These are phyloP conservation scores for Medicago ruthenica DNA, from an alignment of 306 rosid genomes.

Conservation along the genomic window DNA sequence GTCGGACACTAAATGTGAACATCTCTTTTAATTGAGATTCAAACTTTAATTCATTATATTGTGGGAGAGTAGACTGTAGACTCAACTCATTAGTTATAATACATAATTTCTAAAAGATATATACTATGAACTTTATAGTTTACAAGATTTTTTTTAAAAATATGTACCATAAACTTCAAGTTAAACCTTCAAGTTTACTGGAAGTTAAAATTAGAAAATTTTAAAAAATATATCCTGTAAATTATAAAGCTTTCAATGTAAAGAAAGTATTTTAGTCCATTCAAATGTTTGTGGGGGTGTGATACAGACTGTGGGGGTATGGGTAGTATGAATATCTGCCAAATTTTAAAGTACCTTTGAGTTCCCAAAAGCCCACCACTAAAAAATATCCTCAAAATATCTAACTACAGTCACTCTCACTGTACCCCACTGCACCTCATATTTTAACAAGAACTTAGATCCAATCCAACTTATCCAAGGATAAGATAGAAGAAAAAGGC, in stretches of 20 bases:
- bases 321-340: neutral
- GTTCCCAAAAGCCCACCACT: neutral
- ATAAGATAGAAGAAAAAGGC: neutral
- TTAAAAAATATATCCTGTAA: too few relatives aligned
- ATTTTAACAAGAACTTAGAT: neutral
- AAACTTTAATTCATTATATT: too few relatives aligned
- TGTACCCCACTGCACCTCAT: neutral
- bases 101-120: too few relatives aligned
- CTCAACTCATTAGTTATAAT: too few relatives aligned
- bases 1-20: too few relatives aligned
- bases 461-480: slow-evolving; percentile 2
- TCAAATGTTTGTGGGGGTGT: neutral
- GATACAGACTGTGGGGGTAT: neutral
- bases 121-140: too few relatives aligned
- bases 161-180: too few relatives aligned
- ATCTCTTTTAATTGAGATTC: too few relatives aligned
- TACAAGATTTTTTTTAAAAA: too few relatives aligned
- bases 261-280: neutral
- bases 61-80: too few relatives aligned
- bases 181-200: too few relatives aligned
- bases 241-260: neutral
- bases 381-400: slow-evolving; percentile 21
- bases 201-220: too few relatives aligned
- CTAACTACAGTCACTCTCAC: slow-evolving; percentile 10
- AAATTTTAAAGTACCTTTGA: neutral